Evolutionary conservation across 192 early-diverging fungal genomes (phyloP).

Genomic region (Mortierella hygrophila): DNA sequence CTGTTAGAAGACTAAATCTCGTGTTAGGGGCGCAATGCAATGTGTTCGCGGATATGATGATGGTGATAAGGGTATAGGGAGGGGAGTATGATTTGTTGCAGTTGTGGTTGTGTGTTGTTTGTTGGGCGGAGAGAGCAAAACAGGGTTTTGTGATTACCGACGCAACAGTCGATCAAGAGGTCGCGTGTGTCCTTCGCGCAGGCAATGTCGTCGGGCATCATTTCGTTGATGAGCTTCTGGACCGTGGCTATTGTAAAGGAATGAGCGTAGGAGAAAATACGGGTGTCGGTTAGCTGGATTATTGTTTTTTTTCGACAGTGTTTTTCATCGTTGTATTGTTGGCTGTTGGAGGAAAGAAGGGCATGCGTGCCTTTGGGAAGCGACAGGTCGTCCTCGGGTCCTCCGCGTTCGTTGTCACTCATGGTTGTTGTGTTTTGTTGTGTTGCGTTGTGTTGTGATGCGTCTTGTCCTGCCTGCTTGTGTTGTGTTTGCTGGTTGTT

Average conservation of each 20-base stretch:
- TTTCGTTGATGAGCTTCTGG: slow-evolving; percentile 95
- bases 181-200: slow-evolving; percentile 98
- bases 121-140: background rate
- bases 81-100: background rate
- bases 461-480: background rate
- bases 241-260: slow-evolving; percentile 78
- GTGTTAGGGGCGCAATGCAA: background rate
- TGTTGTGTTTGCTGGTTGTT: background rate
- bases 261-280: background rate
- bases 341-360: background rate
- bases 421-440: slow-evolving; percentile 38
- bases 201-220: slow-evolving; percentile 90
- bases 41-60: background rate
- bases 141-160: slow-evolving; percentile 68
- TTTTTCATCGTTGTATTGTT: too few species aligned
- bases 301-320: background rate
- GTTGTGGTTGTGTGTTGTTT: background rate
- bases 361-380: slow-evolving; percentile 81
- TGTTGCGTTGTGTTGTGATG: background rate
- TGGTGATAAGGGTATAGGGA: too few species aligned
- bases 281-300: background rate
- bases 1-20: background rate
- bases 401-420: slow-evolving; percentile 71
- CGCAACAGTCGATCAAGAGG: slow-evolving; percentile 95
- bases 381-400: slow-evolving; percentile 86